Base-by-base conservation (phyloP, 176 grass and related monocot species). In the Cenchrus fungigraminus region DNA sequence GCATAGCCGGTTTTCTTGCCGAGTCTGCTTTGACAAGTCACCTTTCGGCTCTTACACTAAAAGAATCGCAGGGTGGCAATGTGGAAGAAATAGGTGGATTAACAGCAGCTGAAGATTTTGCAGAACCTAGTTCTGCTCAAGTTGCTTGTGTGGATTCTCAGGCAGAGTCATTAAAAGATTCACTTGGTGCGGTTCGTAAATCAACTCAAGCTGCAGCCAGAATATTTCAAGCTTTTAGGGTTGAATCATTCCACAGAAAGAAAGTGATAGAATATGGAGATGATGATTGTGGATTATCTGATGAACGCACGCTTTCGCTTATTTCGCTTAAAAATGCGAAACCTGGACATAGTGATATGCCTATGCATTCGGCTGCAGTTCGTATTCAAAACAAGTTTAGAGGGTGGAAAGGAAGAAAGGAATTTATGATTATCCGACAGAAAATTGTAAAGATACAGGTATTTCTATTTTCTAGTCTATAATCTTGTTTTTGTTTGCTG, bases 391-490 rank as follows among this genome's bases (percentile, higher is more conserved):
- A 99, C 63, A 99, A 99, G 80, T 99, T 97, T 65, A 87, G 97
- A 80, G 97, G 97, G 85, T 99, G 97, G 97, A 99, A 99, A 90
- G 94, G 94, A 76, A 91, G 87, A 84, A 99, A 97, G 64, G 94
- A 97, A 25, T 99, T 99, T 75, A 88, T 97, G 86, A 88, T 94
- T 83, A 91, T 94, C 87, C 88, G 97, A 46, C 97, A 99, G 79
- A 89, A 91, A 77, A 94, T 99, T 81, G 92, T 99, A 46, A 97
- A 99, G 86, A 94, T 99, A 79, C 97, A 99, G 97, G 97, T 99
- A 86, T 74, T 76, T 79, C 14, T 74, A 8, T 83, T 60, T 78
- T 32, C 43, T 52, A 34, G 0, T 79, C 60, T 53, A 74, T 73
- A 44, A 50, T 64, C 16, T 84, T 1, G 14, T 51, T 34, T 37